Percentiles rank a stretch among this genome's conserved stretches.
Conservation (phyloP, 257 asterid genomes). For the Salvia rosmarinus region DNA sequence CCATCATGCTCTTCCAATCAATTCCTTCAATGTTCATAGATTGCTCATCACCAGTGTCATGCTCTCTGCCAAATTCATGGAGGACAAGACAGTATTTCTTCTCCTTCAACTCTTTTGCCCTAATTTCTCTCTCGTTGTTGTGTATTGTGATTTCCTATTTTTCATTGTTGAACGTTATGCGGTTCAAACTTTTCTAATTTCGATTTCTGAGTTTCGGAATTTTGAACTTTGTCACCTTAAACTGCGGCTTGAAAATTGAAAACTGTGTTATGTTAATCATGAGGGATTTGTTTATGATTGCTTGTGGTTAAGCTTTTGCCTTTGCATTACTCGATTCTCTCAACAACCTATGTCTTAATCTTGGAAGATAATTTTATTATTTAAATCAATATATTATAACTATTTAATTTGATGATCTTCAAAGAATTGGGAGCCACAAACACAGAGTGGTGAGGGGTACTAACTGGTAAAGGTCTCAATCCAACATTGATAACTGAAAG, state of each 20-base stretch:
- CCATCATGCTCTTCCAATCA: slow-evolving; percentile 71
- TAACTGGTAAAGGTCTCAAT: slow-evolving; percentile 30
- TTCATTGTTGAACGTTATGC: not conserved
- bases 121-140: too few species aligned
- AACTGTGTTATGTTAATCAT: not conserved
- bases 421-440: slow-evolving; percentile 1
- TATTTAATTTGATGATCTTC: not conserved
- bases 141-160: too few species aligned
- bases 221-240: not conserved
- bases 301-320: slow-evolving; percentile 22
- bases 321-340: slow-evolving; percentile 27
- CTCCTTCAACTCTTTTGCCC: not conserved
- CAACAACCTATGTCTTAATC: slow-evolving; percentile 28
- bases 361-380: slow-evolving; percentile 5
- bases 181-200: not conserved
- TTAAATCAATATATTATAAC: not conserved
- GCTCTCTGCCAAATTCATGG: slow-evolving; percentile 98
- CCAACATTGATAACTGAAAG: slow-evolving; percentile 53
- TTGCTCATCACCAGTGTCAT: slow-evolving; percentile 90
- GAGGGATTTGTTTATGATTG: slow-evolving; percentile 15
- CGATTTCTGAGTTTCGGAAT: not conserved
- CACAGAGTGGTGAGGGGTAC: slow-evolving; percentile 14
- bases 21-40: slow-evolving; percentile 83
- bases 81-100: slow-evolving; percentile 63
- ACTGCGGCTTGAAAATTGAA: not conserved